Evolutionary conservation across 1,284 basidiomycete genomes (phyloP).

Genomic region (Ustilago curta): DNA sequence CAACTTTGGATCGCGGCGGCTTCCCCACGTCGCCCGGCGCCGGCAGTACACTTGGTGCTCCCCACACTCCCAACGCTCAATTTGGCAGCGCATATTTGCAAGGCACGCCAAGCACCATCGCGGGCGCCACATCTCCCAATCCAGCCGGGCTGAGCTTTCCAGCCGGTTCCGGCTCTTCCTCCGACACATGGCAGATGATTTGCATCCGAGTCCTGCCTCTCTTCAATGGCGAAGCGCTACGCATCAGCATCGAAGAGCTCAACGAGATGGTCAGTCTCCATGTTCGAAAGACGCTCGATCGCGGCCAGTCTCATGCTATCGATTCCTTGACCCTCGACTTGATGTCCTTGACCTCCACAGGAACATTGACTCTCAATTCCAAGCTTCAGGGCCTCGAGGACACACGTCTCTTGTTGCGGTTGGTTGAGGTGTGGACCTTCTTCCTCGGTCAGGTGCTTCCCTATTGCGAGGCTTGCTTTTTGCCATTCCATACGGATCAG

Average conservation of each 20-base stretch:
- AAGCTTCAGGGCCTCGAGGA: slow-evolving; percentile 76
- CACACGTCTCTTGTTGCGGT: slow-evolving; percentile 78
- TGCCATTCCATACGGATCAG: slow-evolving; percentile 70
- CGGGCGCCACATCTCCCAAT: slow-evolving; percentile 29
- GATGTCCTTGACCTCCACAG: slow-evolving; percentile 82
- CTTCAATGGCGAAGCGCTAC: slow-evolving; percentile 90
- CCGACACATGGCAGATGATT: slow-evolving; percentile 77
- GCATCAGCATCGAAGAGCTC: slow-evolving; percentile 89
- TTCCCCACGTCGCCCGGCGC: slow-evolving; percentile 25
- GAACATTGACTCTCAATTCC: slow-evolving; percentile 90
- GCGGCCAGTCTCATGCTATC: slow-evolving; percentile 70
- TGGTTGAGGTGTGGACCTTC: slow-evolving; percentile 91
- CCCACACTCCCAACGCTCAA: slow-evolving; percentile 15
- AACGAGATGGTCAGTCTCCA: slow-evolving; percentile 80
- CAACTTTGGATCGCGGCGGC: slow-evolving; percentile 5
- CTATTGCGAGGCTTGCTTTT: slow-evolving; percentile 78
- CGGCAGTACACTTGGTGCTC: slow-evolving; percentile 9
- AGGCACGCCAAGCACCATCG: neutral
- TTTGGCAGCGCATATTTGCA: slow-evolving; percentile 16
- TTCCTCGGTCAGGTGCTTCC: slow-evolving; percentile 94
- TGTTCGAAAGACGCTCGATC: slow-evolving; percentile 73
- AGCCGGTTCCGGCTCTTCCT: slow-evolving; percentile 30
- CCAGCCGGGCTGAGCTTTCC: slow-evolving; percentile 24
- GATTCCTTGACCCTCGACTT: slow-evolving; percentile 80
- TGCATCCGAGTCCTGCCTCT: slow-evolving; percentile 88